Base-by-base conservation (phyloP, 148 eudicot species). In the Silene uniflora region DNA sequence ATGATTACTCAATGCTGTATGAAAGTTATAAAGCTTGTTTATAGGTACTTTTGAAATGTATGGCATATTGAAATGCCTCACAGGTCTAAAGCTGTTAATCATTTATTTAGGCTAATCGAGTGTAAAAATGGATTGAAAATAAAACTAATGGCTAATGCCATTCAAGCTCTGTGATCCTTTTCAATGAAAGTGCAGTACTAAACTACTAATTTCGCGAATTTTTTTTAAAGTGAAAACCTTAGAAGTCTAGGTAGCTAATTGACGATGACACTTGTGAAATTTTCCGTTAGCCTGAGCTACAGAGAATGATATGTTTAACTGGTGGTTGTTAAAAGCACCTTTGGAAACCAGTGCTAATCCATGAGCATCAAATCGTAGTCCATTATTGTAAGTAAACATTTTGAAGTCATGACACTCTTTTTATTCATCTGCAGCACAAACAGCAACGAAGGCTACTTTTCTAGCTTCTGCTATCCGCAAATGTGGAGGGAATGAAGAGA, bases 401-500 rank as follows among this genome's bases (percentile, higher is more conserved):
- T 66, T 59, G 23, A 64, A 60, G 35, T 55, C 22, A 42, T 62
- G 23, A 23, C 71, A 24, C 3, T 71, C 25, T 11, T 21, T 54
- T 58, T 32, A 3, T 52, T 77, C 47, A 71, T 81, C 67, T 87
- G 89, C 88, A 92, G 98, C 99, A 67, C 98, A 96, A 83, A 77
- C 93, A 79, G 97, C 97, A 22, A 63, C 84, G 44, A 96, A 96
- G 78, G 81, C 89, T 39, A 87, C 87, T 73, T 96, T 96, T 78
- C 84, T 96, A 72, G 91, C 96, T 76, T 76, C 99, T 71, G 99
- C 99, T 6, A 89, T 92, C 71, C 90, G 93, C 46, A 96, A 96
- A 82, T 96, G 99, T 85, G 99, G 99, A 73, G 98, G 98, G 39
- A 92, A 95, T 83, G 97, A 84, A 81, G 99, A 95, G 84, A 95